Evolutionary conservation across 371 early-diverging fungal genomes (phyloP).

Genomic region (Batrachochytrium dendrobatidis): DNA sequence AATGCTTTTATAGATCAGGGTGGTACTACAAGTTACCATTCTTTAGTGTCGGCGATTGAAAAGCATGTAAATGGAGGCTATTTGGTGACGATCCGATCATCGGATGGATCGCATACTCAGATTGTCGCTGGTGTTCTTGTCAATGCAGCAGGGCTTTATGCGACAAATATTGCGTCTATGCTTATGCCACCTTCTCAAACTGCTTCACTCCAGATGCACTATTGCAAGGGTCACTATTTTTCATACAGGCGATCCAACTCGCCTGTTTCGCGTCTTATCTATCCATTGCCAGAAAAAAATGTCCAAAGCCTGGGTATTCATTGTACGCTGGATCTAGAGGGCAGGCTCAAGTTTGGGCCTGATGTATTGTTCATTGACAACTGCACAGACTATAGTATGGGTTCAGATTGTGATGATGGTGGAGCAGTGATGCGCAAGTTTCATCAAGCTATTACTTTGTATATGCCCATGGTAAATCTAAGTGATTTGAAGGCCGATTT

Average conservation of each 20-base stretch:
- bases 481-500: conserved; percentile 65
- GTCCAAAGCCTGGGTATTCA: conserved; percentile 72
- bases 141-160: conserved; percentile 71
- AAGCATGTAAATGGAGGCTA: neutral
- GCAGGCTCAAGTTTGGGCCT: conserved; percentile 75
- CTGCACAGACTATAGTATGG: conserved; percentile 55
- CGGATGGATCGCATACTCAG: conserved; percentile 20
- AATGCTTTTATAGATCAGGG: conserved; percentile 32
- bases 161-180: conserved; percentile 58
- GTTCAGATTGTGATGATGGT: conserved; percentile 36
- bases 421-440: conserved; percentile 38
- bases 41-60: conserved; percentile 34
- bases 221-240: conserved; percentile 77
- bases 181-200: conserved; percentile 24
- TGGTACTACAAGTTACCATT: conserved; percentile 45
- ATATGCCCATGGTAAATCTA: conserved; percentile 52
- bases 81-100: conserved; percentile 1
- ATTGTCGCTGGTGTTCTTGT: conserved; percentile 58
- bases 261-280: conserved; percentile 60
- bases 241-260: conserved; percentile 35
- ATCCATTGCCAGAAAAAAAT: conserved; percentile 75
- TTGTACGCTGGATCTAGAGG: conserved; percentile 73
- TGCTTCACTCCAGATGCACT: conserved; percentile 37
- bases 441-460: conserved; percentile 49
- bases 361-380: conserved; percentile 57